Percentiles rank a stretch among this genome's conserved stretches.
phyloP scores from a whole-genome alignment of 2,329 filamentous ascomycete species.

The Apiospora arundinis region DNA sequence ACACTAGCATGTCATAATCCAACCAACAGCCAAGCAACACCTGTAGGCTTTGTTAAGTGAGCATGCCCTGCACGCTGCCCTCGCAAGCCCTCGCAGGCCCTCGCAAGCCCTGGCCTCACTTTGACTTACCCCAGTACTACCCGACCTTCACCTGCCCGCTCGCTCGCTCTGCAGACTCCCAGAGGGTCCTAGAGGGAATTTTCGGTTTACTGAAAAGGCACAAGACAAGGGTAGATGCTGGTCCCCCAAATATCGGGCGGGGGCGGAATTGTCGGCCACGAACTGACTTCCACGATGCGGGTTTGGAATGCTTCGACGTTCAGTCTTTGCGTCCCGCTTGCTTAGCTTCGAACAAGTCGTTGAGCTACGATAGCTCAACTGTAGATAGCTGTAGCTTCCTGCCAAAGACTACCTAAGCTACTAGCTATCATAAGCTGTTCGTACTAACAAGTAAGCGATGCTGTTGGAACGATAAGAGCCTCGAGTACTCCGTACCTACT shows the following conservation, averaged over 20 bases:
- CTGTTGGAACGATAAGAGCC: neutral
- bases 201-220: slow-evolving; percentile 17
- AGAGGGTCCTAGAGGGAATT: slow-evolving; percentile 8
- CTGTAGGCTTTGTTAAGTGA: slow-evolving; percentile 19
- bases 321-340: neutral
- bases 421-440: neutral
- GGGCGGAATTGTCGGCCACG: neutral
- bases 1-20: slow-evolving; percentile 21
- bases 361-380: neutral
- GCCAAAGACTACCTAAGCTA: no score
- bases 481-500: neutral
- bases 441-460: neutral
- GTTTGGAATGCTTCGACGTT: neutral
- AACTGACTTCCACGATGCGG: neutral
- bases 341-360: neutral
- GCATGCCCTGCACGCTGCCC: no score
- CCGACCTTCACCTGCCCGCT: slow-evolving; percentile 14
- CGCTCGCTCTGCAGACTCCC: neutral
- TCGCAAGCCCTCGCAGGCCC: slow-evolving; percentile 13
- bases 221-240: slow-evolving; percentile 19
- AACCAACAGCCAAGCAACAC: slow-evolving; percentile 17
- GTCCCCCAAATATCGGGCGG: slow-evolving; percentile 10
- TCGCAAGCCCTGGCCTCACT: slow-evolving; percentile 12
- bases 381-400: neutral
- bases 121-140: slow-evolving; percentile 6